Evolutionary conservation across 2,329 filamentous ascomycete genomes (phyloP).

Genomic region (Sporothrix phasma): DNA sequence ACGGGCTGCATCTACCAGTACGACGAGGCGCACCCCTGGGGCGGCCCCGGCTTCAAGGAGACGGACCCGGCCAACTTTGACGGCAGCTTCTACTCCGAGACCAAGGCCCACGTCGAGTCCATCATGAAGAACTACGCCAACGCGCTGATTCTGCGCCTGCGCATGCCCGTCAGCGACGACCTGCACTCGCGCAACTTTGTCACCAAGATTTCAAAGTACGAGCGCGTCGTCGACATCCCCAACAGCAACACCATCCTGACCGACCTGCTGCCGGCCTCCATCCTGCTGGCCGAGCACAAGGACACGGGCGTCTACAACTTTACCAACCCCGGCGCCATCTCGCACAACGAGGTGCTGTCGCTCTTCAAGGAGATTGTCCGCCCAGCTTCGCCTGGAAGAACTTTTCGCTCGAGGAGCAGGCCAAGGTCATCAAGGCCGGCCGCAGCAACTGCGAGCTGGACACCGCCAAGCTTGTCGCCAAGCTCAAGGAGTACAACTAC

Average conservation of each 20-base stretch:
- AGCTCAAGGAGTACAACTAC: slow-evolving; percentile 49
- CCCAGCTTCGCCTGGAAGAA: slow-evolving; percentile 52
- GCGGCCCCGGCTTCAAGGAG: slow-evolving; percentile 50
- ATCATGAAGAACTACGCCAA: slow-evolving; percentile 54
- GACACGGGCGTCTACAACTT: slow-evolving; percentile 60
- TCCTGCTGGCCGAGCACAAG: slow-evolving; percentile 91
- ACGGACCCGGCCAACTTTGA: slow-evolving; percentile 54
- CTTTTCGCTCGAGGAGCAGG: slow-evolving; percentile 56
- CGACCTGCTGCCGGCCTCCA: slow-evolving; percentile 56
- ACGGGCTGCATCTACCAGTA: slow-evolving; percentile 61
- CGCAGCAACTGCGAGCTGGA: slow-evolving; percentile 58
- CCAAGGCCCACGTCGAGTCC: slow-evolving; percentile 56
- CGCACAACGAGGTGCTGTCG: slow-evolving; percentile 57
- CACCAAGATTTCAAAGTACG: slow-evolving; percentile 58
- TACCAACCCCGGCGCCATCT: slow-evolving; percentile 60
- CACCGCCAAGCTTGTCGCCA: slow-evolving; percentile 49
- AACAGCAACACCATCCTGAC: slow-evolving; percentile 59
- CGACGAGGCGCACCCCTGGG: slow-evolving; percentile 49
- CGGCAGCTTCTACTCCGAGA: slow-evolving; percentile 59
- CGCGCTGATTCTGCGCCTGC: slow-evolving; percentile 53
- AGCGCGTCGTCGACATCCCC: slow-evolving; percentile 55
- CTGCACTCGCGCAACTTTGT: slow-evolving; percentile 58
- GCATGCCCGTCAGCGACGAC: slow-evolving; percentile 61
- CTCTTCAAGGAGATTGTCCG: slow-evolving; percentile 55
- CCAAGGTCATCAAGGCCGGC: slow-evolving; percentile 57